Percentiles rank a stretch among this genome's conserved stretches.
Evolutionary conservation across 2,329 filamentous ascomycete species (phyloP).

Genomic region (Colletotrichum musae): DNA sequence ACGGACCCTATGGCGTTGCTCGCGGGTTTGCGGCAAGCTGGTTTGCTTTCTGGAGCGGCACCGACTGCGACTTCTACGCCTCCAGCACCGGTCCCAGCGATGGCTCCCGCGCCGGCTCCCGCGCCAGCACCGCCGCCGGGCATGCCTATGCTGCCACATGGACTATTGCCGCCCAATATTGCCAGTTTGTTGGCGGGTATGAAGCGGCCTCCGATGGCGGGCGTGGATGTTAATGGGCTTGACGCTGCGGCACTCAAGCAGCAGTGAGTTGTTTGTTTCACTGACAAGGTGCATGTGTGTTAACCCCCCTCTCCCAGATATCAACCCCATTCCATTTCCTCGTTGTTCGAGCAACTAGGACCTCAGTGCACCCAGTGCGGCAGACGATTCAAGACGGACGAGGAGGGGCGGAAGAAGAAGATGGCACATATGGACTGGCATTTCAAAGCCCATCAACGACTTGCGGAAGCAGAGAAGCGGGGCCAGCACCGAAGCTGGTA

Average conservation of each 20-base stretch:
- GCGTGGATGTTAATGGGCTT: conserved; percentile 69
- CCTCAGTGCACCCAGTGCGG: conserved; percentile 94
- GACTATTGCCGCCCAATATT: conserved; percentile 52
- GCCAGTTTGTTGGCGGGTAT: conserved; percentile 53
- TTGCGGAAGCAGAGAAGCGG: conserved; percentile 86
- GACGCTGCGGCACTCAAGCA: conserved; percentile 78
- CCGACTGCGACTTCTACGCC: conserved; percentile 54
- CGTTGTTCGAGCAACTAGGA: conserved; percentile 85
- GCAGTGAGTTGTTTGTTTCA: conserved; percentile 67
- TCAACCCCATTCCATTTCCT: conserved; percentile 80
- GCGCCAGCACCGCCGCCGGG: conserved; percentile 50
- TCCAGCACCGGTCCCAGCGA: conserved; percentile 48
- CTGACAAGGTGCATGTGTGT: not conserved
- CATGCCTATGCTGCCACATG: conserved; percentile 45
- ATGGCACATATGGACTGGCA: conserved; percentile 98
- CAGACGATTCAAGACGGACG: conserved; percentile 83
- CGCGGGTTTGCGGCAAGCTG: conserved; percentile 77
- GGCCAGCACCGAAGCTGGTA: conserved; percentile 96
- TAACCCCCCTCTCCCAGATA: conserved; percentile 63
- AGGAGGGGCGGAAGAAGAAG: conserved; percentile 87
- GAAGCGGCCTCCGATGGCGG: conserved; percentile 46
- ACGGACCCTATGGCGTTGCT: conserved; percentile 72
- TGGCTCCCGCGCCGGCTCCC: conserved; percentile 44
- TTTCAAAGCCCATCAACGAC: conserved; percentile 91
- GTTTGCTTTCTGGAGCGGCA: conserved; percentile 68